phyloP scores from a whole-genome alignment of 1,284 basidiomycete genomes.

The Exobasidium rhododendri region DNA sequence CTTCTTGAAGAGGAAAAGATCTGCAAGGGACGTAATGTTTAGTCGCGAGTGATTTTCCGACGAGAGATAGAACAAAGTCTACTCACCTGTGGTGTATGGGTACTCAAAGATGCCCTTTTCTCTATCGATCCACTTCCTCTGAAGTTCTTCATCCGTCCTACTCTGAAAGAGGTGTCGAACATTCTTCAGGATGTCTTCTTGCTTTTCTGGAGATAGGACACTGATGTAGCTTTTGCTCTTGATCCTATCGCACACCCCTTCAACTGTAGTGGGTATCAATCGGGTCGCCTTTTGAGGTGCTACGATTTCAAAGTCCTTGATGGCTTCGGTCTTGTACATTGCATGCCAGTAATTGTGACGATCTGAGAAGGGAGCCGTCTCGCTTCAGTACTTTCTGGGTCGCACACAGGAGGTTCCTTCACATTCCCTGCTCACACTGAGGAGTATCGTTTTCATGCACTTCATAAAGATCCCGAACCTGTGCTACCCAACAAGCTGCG shows the following conservation, averaged over 20 bases:
- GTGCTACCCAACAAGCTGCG: constrained; percentile 41
- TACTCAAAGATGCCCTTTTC: constrained; percentile 43
- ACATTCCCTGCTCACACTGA: constrained; percentile 36
- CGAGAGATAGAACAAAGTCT: too few species aligned
- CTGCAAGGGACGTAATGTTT: constrained; percentile 15
- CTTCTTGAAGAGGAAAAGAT: constrained; percentile 33
- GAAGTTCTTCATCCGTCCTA: constrained; percentile 25
- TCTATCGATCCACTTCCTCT: constrained; percentile 45
- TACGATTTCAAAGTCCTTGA: constrained; percentile 21
- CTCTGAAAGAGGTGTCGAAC: constrained; percentile 23
- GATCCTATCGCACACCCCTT: constrained; percentile 26
- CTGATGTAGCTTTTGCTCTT: constrained; percentile 36
- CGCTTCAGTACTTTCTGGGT: too few species aligned
- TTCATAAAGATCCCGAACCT: constrained; percentile 46
- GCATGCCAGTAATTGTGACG: constrained; percentile 44
- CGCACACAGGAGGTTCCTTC: too few species aligned
- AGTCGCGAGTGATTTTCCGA: too few species aligned
- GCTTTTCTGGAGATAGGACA: constrained; percentile 28
- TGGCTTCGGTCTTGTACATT: constrained; percentile 39
- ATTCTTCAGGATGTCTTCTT: constrained; percentile 19
- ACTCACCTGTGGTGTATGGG: constrained; percentile 11
- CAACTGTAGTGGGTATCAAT: constrained; percentile 34
- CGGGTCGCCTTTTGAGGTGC: constrained; percentile 28
- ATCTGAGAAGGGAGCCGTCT: constrained; percentile 22
- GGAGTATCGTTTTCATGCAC: constrained; percentile 39